Base-by-base conservation (phyloP, 2,329 filamentous ascomycete genomes). In the Cyclaneusma minus region DNA sequence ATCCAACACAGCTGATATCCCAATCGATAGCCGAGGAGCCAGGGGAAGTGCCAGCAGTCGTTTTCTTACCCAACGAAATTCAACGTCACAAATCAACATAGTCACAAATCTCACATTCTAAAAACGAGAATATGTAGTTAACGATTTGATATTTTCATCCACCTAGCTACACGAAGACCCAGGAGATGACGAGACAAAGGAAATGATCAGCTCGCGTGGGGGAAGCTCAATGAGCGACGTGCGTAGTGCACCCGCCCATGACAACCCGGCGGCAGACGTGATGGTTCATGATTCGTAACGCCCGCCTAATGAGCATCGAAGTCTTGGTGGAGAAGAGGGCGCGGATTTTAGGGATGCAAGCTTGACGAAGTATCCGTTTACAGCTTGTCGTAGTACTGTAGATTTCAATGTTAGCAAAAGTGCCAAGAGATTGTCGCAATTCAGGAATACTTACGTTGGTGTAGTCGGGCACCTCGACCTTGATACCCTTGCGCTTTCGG, bases 401-500 rank as follows among this genome's bases (percentile, higher is more conserved):
- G 41, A 41, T 29, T n/a, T 16, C 26, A 24, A 38, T 38, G 58
- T 68, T 52, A 63, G 51, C 35, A 43, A 27, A 13, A 21, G 22
- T 25, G 29, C 37, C 15, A 22, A 15, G 11, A 20, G 14, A n/a
- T n/a, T 16, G 19, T 15, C 20, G 3, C 17, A 12, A 15, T 3
- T 4, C 1, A 6, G 13, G 6, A 21, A 32, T 31, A 80, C 82
- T 83, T 73, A 89, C 83, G 72, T 94, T 92, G 55, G 83, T 82
- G 65, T 84, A 76, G 56, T 78, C 81, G 48, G 89, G 87, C 55
- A 94, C 80, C 50, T 83, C 72, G 52, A 78, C 64, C 83, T 98
- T 98, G 70, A 98, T 68, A 83, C 87, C 89, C 83, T 98, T 98
- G 64, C 87, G 82, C 77, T 94, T 94, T 56, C 89, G 84, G 78